Evolutionary conservation across 148 eudicot species (phyloP).

Genomic region (Camellia sinensis): DNA sequence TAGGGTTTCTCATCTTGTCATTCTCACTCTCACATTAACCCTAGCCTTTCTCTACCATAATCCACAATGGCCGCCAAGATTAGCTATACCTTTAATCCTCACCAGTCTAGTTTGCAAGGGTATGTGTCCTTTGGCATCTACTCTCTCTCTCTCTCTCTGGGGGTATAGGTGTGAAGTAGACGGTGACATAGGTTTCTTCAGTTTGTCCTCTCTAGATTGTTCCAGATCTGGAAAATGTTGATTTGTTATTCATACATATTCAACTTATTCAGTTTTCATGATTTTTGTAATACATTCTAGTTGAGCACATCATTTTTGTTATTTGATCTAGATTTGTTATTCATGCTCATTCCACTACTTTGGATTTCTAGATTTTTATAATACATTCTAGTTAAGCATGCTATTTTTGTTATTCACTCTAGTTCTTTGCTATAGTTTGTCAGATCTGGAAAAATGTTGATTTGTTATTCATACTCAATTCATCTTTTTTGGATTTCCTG

Average conservation of each 20-base stretch:
- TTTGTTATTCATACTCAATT: not conserved
- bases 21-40: not conserved
- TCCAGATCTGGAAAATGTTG: not conserved
- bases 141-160: not conserved
- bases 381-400: no score
- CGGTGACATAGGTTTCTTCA: no score
- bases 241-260: not conserved
- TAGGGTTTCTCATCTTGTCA: not conserved
- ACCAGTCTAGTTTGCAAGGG: not conserved
- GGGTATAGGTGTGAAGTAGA: no score
- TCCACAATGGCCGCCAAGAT: not conserved
- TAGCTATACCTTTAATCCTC: not conserved
- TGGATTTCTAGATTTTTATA: no score
- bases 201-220: no score
- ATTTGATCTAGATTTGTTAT: no score
- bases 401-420: no score
- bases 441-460: not conserved
- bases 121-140: not conserved
- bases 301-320: not conserved
- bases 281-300: not conserved
- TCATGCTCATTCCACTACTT: no score
- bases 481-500: not conserved
- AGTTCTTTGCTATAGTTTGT: no score
- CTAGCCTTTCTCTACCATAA: not conserved
- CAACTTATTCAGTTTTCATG: not conserved